Evolutionary conservation across 116 monocot species (phyloP), one percentile per base, ranked within the genome.

Genomic region (Zostera marina): DNA sequence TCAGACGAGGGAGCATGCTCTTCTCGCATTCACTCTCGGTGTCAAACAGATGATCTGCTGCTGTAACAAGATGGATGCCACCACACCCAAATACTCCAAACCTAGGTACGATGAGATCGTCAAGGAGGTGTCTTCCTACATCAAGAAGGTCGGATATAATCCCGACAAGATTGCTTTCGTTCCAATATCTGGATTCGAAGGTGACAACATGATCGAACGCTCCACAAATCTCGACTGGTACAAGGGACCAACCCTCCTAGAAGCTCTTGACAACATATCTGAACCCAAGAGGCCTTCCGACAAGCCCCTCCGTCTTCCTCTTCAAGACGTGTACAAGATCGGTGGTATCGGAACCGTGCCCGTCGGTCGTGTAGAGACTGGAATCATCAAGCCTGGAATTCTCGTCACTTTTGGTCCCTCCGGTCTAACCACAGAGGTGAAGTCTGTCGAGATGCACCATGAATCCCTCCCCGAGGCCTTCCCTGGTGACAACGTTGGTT

Each of bases 21-120:
- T 72, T 15, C 72, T 72, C 54, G 72, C 66, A 11, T 72, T 72
- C 41, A 72, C 72, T 5, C 66, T 72, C 24, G 72, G 72, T 2
- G 72, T 72, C 10, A 72, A 22, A 41, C 73, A 73, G 15, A 73
- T 73, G 73, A 73, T 73, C 40, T 73, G 73, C 47, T 72, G 72
- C 45, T 72, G 72, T 54, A 72, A 72, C 47, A 72, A 69, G 68
- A 69, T 69, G 68, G 68, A 69, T 54, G 68, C 68, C 16, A 69
- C 68, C 42, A 69, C 68, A 1, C 68, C 68, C 39, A 69, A 69
- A 44, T 69, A 69, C 44, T 69, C 68, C 3, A 69, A 69, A 54
- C 42, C 68, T 1, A 16, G 68, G 22, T 69, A 69, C 25, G 68
- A 69, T 20, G 68, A 69, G 54, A 69, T 69, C 44, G 54, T 69